phyloP scores from a whole-genome alignment of 23 red algal species.

The Chondrus crispus region DNA sequence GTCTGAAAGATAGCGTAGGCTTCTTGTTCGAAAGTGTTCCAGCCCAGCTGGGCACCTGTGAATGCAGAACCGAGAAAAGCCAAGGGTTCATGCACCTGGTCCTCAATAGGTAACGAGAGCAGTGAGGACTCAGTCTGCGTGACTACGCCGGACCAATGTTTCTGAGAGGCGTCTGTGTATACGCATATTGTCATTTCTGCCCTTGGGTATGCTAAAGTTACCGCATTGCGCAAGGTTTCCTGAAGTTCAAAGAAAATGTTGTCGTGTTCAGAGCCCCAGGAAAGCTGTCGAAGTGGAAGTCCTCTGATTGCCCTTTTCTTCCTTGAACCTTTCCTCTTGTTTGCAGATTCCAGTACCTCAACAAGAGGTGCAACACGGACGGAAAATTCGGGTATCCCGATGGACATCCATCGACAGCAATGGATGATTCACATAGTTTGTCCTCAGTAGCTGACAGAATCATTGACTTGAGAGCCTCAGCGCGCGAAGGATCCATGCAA shows the following conservation, averaged over 20 bases:
- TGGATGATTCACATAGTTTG: neutral
- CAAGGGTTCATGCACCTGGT: slow-evolving; percentile 21
- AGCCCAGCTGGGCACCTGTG: neutral
- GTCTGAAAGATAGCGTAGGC: neutral
- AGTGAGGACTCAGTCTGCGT: neutral
- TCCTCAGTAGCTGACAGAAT: neutral
- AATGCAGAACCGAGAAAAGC: neutral
- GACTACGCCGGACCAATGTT: neutral
- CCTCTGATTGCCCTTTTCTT: neutral
- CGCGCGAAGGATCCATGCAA: neutral
- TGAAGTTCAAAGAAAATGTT: neutral
- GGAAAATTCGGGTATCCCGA: neutral
- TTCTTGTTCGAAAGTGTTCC: slow-evolving; percentile 7
- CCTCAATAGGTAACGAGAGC: neutral
- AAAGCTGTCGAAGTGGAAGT: neutral
- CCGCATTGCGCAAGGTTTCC: neutral
- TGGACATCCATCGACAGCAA: neutral
- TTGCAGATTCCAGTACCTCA: neutral
- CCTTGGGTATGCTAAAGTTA: neutral
- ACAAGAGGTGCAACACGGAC: neutral
- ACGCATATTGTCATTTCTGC: neutral
- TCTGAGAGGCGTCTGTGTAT: neutral
- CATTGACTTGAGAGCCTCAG: neutral
- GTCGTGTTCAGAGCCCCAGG: neutral
- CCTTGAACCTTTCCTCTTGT: neutral